phyloP scores from a whole-genome alignment of 805 yeast genomes.

The Komagataella pseudopastoris region DNA sequence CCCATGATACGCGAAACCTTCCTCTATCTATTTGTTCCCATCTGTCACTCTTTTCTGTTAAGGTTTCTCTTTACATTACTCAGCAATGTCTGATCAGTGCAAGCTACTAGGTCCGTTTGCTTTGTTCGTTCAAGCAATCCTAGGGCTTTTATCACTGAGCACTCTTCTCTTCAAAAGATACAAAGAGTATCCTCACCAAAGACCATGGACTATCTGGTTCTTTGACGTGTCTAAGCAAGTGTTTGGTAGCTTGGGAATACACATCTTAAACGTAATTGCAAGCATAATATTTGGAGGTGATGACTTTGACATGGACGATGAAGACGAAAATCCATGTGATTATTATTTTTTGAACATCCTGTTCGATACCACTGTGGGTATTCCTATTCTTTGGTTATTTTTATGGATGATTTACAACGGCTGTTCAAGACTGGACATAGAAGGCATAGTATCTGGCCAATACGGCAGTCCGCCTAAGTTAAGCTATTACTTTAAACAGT shows the following conservation, averaged over 20 bases:
- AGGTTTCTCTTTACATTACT: background rate
- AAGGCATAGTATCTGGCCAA: constrained; percentile 38
- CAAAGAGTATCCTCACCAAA: constrained; percentile 63
- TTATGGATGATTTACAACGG: constrained; percentile 37
- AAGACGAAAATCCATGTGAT: constrained; percentile 63
- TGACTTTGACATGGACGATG: constrained; percentile 12
- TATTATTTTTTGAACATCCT: constrained; percentile 88
- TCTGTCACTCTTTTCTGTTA: background rate
- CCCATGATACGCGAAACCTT: background rate
- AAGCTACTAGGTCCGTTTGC: constrained; percentile 80
- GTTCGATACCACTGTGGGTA: constrained; percentile 89
- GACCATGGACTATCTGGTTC: constrained; percentile 83
- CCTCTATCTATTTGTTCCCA: background rate
- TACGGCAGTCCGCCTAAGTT: constrained; percentile 56
- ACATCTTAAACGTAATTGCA: constrained; percentile 58
- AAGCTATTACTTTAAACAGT: constrained; percentile 57
- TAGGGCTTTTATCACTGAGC: constrained; percentile 68
- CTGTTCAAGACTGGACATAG: constrained; percentile 28
- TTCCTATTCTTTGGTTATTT: constrained; percentile 57
- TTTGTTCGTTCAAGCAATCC: constrained; percentile 53
- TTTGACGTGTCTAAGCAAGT: constrained; percentile 87
- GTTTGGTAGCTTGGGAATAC: constrained; percentile 77
- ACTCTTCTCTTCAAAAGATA: constrained; percentile 64
- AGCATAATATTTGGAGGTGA: constrained; percentile 41
- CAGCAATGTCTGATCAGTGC: constrained; percentile 23